phyloP scores from a whole-genome alignment of 768 basidiomycete genomes.

The Xanthoconium purpureum region DNA sequence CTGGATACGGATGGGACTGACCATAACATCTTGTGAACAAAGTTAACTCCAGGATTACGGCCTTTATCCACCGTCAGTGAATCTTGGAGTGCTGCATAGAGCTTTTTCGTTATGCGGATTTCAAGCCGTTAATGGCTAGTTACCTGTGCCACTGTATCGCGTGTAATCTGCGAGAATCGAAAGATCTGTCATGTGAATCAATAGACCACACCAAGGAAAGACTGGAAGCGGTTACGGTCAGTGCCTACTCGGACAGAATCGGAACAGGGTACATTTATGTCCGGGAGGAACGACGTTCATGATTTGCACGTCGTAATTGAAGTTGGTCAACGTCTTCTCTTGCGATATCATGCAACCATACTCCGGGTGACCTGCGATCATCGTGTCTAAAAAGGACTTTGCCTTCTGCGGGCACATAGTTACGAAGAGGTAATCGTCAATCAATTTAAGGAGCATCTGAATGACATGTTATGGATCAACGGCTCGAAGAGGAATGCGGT shows the following conservation, averaged over 20 bases:
- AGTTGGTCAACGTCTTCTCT: slow-evolving; percentile 89
- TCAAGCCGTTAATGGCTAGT: slow-evolving; percentile 16
- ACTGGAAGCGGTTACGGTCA: slow-evolving; percentile 37
- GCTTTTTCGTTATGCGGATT: neutral
- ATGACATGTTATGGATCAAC: neutral
- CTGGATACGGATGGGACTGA: slow-evolving; percentile 33
- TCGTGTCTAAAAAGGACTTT: slow-evolving; percentile 63
- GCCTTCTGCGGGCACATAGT: slow-evolving; percentile 66
- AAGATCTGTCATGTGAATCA: slow-evolving; percentile 72
- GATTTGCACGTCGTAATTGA: slow-evolving; percentile 57
- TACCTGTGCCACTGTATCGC: slow-evolving; percentile 62
- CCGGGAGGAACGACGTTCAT: slow-evolving; percentile 50
- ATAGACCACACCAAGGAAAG: slow-evolving; percentile 93
- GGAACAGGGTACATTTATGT: slow-evolving; percentile 37
- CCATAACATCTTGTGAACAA: slow-evolving; percentile 74
- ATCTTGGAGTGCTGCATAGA: slow-evolving; percentile 53
- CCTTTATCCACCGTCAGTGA: slow-evolving; percentile 71
- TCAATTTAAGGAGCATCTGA: slow-evolving; percentile 75
- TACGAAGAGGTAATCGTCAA: slow-evolving; percentile 92
- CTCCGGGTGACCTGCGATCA: slow-evolving; percentile 85
- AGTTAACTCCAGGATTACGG: slow-evolving; percentile 59
- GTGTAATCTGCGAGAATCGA: slow-evolving; percentile 79
- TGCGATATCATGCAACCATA: slow-evolving; percentile 90
- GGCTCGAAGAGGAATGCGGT: neutral
- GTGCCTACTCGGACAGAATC: neutral